A percentile compares a stretch with the other conserved stretches of the same genome.
phyloP scores from a whole-genome alignment of 257 asterid genomes.

The Nicotiana undulata region DNA sequence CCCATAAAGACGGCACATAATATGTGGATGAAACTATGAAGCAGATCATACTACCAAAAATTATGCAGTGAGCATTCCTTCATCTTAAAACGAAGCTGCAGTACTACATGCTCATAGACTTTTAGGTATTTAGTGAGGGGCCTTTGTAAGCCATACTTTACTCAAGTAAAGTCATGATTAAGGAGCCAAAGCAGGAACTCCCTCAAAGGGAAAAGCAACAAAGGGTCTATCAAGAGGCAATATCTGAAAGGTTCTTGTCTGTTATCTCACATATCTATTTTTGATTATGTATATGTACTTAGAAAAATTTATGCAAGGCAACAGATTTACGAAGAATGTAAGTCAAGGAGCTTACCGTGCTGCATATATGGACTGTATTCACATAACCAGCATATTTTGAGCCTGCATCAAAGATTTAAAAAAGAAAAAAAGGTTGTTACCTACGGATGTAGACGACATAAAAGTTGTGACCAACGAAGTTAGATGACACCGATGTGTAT shows the following conservation, averaged over 20 bases:
- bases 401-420: constrained; percentile 35
- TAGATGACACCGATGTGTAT: not conserved
- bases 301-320: not conserved
- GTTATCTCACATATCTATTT: not conserved
- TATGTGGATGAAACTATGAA: not conserved
- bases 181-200: not conserved
- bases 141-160: not conserved
- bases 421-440: not conserved
- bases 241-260: not conserved
- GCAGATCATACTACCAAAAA: not conserved
- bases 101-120: not conserved
- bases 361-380: constrained; percentile 75
- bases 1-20: not conserved
- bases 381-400: constrained; percentile 91
- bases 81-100: not conserved
- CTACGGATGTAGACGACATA: not conserved
- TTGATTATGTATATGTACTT: not conserved
- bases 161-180: not conserved
- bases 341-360: constrained; percentile 57
- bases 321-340: not conserved
- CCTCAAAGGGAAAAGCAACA: not conserved
- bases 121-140: not conserved
- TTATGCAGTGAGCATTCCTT: not conserved
- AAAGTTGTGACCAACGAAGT: not conserved
- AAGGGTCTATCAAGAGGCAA: not conserved